phyloP scores from a whole-genome alignment of 306 rosid species.

The Prunus campanulata region DNA sequence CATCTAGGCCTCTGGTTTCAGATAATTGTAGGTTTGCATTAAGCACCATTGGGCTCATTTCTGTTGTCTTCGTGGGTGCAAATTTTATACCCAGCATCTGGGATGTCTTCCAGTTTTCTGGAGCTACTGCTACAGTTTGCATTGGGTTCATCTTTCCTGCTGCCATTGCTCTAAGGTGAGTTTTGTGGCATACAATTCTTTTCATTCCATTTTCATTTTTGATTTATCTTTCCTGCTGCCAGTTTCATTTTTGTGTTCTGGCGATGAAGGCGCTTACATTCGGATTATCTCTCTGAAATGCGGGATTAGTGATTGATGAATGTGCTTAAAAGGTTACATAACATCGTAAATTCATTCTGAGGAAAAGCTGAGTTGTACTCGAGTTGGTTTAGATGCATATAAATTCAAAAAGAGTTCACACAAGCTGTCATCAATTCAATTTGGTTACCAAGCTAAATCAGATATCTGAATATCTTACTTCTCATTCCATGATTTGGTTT shows the following conservation, averaged over 20 bases:
- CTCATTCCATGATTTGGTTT: not conserved
- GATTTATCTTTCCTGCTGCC: too few relatives aligned
- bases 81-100: slow-evolving; percentile 69
- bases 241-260: too few relatives aligned
- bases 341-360: not conserved
- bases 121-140: slow-evolving; percentile 75
- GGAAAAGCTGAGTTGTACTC: not conserved
- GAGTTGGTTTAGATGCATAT: not conserved
- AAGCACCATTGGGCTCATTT: slow-evolving; percentile 47
- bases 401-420: not conserved
- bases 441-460: not conserved
- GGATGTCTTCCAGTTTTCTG: slow-evolving; percentile 67
- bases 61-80: slow-evolving; percentile 50
- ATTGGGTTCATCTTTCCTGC: slow-evolving; percentile 69
- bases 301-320: too few relatives aligned
- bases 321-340: not conserved
- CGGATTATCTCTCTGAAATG: too few relatives aligned
- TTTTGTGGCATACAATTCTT: not conserved
- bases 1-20: slow-evolving; percentile 40
- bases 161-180: slow-evolving; percentile 63
- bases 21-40: slow-evolving; percentile 36
- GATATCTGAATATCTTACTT: not conserved
- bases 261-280: too few relatives aligned
- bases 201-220: too few relatives aligned
- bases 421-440: not conserved